Conservation (phyloP, 2,329 filamentous ascomycete species). For the Curvularia verruculosa region DNA sequence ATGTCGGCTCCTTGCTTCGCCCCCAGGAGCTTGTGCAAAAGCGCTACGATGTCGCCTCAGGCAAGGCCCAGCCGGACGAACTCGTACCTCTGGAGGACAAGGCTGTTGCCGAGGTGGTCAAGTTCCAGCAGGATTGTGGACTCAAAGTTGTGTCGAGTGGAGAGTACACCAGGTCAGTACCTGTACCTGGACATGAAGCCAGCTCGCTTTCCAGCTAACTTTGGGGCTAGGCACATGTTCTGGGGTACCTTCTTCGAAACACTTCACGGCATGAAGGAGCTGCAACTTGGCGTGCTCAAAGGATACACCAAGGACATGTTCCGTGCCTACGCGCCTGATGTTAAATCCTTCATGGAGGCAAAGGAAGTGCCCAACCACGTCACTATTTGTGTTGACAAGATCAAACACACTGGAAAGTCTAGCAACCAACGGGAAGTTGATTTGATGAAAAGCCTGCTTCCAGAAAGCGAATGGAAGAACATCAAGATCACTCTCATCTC, state of each 20-base stretch:
- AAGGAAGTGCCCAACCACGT: constrained; percentile 60
- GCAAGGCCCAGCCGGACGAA: constrained; percentile 55
- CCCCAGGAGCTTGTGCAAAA: constrained; percentile 66
- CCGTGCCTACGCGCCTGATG: constrained; percentile 65
- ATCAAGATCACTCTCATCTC: constrained; percentile 72
- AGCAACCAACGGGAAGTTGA: constrained; percentile 65
- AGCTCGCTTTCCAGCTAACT: constrained; percentile 17
- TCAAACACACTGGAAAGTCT: constrained; percentile 61
- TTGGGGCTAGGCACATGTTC: constrained; percentile 55
- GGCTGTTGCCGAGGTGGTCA: constrained; percentile 68
- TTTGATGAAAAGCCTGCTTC: constrained; percentile 64
- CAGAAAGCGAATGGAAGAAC: constrained; percentile 66
- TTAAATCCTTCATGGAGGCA: constrained; percentile 66
- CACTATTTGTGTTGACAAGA: constrained; percentile 64
- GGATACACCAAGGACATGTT: constrained; percentile 61
- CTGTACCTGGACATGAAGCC: neutral
- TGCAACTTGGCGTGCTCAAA: constrained; percentile 49
- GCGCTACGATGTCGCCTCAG: constrained; percentile 57
- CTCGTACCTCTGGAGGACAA: constrained; percentile 68
- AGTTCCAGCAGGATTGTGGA: constrained; percentile 67
- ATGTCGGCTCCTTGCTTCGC: constrained; percentile 73
- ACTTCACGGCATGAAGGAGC: constrained; percentile 61
- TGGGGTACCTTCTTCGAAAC: constrained; percentile 64
- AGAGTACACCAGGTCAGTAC: constrained; percentile 60
- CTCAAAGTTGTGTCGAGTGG: constrained; percentile 71